Base-by-base conservation (phyloP, 2,329 filamentous ascomycete genomes). In the Colletotrichum tanaceti region DNA sequence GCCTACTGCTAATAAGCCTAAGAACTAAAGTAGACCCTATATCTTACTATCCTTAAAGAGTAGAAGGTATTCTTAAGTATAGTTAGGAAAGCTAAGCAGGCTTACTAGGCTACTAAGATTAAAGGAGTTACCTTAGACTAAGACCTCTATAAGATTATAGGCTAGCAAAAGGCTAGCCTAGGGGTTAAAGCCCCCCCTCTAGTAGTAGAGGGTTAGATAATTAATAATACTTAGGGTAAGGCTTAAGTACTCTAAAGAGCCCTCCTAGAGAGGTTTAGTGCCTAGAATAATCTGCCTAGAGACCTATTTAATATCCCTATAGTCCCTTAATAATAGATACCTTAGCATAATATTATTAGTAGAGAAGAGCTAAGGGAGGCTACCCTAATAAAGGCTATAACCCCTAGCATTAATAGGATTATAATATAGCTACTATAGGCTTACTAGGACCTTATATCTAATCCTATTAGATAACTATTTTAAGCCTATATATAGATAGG, bases 81-180 rank as follows among this genome's bases (percentile, higher is more conserved):
- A 10, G 28, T 63, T 3, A 63, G 41, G 10, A 63, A 28, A 39
- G 62, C 11, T 9, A 64, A 64, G 38, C 44, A 5, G 3, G 46
- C 53, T 16, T 58, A 58, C 53, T 64, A 6, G 52, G 22, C 53
- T 44, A 3, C 35, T 50, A 64, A 64, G 44, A 58, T 64, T 5
- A 11, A 64, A 16, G 54, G 16, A 14, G 61, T 38, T n/a, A 35
- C 6, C 7, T 43, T 10, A 5, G 11, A 57, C 44, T 3, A 58
- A 22, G 44, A 64, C 9, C 44, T 64, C 22, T 64, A 58, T 9
- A 44, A 35, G 13, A 58, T 58, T 32, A 46, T 46, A 16, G 20
- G 55, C 55, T 58, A 3, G 55, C 18, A 3, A 5, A 64, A 64
- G 46, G n/a, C 44, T 18, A 32, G 53, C 9, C 46, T 64, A 35